Percentiles rank a stretch among this genome's conserved stretches.
Evolutionary conservation across 495 filamentous ascomycete genomes (phyloP).

Genomic region (Neurospora sublineolata): DNA sequence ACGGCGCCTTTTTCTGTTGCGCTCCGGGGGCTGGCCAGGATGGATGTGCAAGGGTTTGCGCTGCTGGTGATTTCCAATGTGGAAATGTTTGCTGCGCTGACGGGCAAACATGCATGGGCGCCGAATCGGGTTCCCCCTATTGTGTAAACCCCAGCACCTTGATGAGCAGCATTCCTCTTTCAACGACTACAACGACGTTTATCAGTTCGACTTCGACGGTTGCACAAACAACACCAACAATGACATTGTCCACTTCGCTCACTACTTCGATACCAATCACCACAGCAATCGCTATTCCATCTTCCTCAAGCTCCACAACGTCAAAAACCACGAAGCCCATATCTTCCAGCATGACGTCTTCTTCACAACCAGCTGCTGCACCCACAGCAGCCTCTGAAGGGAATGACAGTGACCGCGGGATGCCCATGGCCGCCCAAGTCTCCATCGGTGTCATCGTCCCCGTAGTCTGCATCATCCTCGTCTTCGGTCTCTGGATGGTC

Average conservation of each 20-base stretch:
- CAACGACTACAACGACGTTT: background rate
- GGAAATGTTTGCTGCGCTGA: slow-evolving; percentile 14
- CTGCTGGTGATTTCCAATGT: slow-evolving; percentile 15
- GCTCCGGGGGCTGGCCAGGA: slow-evolving; percentile 2
- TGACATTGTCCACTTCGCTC: background rate
- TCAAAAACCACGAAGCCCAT: background rate
- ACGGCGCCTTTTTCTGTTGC: slow-evolving; percentile 14
- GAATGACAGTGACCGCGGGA: background rate
- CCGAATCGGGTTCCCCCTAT: slow-evolving; percentile 3
- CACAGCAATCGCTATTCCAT: background rate
- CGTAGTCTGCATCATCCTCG: slow-evolving; percentile 3
- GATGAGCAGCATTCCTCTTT: background rate
- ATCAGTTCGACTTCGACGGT: background rate
- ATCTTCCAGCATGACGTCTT: background rate
- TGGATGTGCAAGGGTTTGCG: slow-evolving; percentile 11
- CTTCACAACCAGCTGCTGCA: background rate
- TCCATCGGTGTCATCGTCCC: slow-evolving; percentile 6
- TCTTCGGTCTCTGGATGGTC: slow-evolving; percentile 2
- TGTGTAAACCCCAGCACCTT: slow-evolving; percentile 2
- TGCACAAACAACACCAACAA: background rate
- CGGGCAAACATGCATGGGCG: slow-evolving; percentile 10
- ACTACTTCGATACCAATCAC: background rate
- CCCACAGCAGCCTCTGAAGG: background rate
- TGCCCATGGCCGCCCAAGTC: slow-evolving; percentile 4
- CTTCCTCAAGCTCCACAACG: background rate